phyloP scores from a whole-genome alignment of 768 basidiomycete genomes.

The button mushroom (Agaricus bisporus) region DNA sequence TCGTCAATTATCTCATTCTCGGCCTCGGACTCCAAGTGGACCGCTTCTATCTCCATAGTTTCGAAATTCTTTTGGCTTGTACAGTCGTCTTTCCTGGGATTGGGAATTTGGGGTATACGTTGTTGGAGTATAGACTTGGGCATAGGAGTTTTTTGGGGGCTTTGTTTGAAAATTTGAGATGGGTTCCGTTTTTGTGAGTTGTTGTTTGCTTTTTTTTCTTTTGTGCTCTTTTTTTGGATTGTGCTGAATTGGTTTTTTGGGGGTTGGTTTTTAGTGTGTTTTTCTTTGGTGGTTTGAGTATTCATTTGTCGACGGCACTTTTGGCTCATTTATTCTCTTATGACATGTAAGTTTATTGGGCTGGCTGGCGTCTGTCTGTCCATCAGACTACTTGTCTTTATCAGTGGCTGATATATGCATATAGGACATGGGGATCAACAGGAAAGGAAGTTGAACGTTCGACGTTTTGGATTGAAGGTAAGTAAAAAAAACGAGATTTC shows the following conservation, averaged over 20 bases:
- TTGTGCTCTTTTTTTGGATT: too few species aligned
- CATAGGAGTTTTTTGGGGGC: slow-evolving; percentile 43
- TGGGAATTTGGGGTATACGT: slow-evolving; percentile 68
- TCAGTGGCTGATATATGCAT: neutral
- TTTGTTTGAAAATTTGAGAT: slow-evolving; percentile 51
- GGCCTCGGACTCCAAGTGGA: slow-evolving; percentile 66
- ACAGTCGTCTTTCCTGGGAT: slow-evolving; percentile 73
- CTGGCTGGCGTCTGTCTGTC: neutral
- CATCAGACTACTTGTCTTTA: neutral
- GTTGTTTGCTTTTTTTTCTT: neutral
- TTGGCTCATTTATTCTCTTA: slow-evolving; percentile 67
- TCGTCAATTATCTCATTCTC: slow-evolving; percentile 72
- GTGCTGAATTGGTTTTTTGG: neutral
- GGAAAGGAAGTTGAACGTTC: slow-evolving; percentile 81
- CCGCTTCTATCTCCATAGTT: slow-evolving; percentile 71
- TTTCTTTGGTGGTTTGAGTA: slow-evolving; percentile 72
- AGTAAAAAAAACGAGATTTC: neutral
- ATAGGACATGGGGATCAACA: slow-evolving; percentile 50
- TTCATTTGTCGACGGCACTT: slow-evolving; percentile 63
- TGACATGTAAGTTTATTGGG: slow-evolving; percentile 33
- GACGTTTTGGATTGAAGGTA: slow-evolving; percentile 81
- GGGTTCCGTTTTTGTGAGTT: slow-evolving; percentile 72
- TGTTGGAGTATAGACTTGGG: slow-evolving; percentile 74
- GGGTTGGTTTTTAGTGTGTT: slow-evolving; percentile 50
- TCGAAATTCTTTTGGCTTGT: slow-evolving; percentile 76